phyloP scores from a whole-genome alignment of 768 basidiomycete genomes.

The Cubamyces lactineus region DNA sequence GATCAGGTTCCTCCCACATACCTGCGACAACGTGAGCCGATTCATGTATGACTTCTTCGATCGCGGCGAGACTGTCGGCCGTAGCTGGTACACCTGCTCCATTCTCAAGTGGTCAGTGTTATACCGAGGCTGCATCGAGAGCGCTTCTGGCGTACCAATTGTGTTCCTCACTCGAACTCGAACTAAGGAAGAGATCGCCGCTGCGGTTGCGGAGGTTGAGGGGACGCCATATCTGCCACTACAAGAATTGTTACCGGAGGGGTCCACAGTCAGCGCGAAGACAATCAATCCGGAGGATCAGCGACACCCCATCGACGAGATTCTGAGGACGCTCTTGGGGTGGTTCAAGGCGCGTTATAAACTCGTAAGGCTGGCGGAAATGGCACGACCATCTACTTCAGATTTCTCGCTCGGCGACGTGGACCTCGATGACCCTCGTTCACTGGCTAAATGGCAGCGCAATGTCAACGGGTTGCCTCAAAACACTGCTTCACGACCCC shows the following conservation, averaged over 20 bases:
- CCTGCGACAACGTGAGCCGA: not conserved
- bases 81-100: not conserved
- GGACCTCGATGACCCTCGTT: not conserved
- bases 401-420: not conserved
- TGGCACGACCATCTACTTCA: not conserved
- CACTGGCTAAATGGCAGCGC: not conserved
- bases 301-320: not conserved
- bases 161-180: not conserved
- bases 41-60: slow-evolving; percentile 11
- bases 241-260: too few species aligned
- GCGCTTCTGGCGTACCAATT: not conserved
- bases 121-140: not conserved
- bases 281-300: not conserved
- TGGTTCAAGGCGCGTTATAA: not conserved
- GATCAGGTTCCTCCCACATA: slow-evolving; percentile 8
- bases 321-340: not conserved
- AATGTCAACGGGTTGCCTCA: not conserved
- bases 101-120: not conserved
- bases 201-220: not conserved
- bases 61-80: not conserved
- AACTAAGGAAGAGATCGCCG: not conserved
- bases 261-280: not conserved
- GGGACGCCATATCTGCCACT: not conserved
- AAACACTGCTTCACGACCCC: not conserved
- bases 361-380: not conserved